A percentile compares a stretch with the other conserved stretches of the same genome.
Conservation (phyloP, 78 protist genomes). For the Tieghemostelium lacteum region DNA sequence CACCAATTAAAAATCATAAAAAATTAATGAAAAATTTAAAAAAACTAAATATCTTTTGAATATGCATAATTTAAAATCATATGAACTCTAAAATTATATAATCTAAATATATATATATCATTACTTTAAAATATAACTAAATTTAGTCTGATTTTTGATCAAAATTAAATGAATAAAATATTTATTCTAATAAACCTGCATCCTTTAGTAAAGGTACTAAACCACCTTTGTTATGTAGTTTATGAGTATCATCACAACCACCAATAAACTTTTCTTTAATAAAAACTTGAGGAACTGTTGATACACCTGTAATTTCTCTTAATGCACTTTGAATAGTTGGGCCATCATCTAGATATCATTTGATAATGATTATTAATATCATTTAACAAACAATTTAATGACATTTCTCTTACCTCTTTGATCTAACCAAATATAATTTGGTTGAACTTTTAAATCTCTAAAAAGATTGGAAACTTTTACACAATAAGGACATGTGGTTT, state of each 20-base stretch:
- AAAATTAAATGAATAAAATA: too few species aligned
- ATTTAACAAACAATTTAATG: too few species aligned
- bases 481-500: slow-evolving; percentile 52
- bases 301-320: neutral
- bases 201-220: slow-evolving; percentile 50
- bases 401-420: too few species aligned
- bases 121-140: too few species aligned
- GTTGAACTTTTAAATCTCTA: neutral
- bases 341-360: neutral
- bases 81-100: too few species aligned
- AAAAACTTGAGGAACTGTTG: slow-evolving; percentile 65
- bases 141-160: too few species aligned
- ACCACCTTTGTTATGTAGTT: slow-evolving; percentile 4
- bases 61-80: too few species aligned
- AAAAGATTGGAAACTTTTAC: slow-evolving; percentile 7
- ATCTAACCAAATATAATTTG: too few species aligned
- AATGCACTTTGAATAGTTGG: slow-evolving; percentile 11
- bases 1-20: too few species aligned
- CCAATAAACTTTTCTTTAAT: slow-evolving; percentile 68
- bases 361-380: slow-evolving; percentile 30
- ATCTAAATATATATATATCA: too few species aligned
- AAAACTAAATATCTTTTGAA: too few species aligned
- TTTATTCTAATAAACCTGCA: slow-evolving; percentile 38
- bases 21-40: too few species aligned
- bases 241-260: slow-evolving; percentile 54